Evolutionary conservation across 768 basidiomycete species (phyloP).

Genomic region (Zangia roseola): DNA sequence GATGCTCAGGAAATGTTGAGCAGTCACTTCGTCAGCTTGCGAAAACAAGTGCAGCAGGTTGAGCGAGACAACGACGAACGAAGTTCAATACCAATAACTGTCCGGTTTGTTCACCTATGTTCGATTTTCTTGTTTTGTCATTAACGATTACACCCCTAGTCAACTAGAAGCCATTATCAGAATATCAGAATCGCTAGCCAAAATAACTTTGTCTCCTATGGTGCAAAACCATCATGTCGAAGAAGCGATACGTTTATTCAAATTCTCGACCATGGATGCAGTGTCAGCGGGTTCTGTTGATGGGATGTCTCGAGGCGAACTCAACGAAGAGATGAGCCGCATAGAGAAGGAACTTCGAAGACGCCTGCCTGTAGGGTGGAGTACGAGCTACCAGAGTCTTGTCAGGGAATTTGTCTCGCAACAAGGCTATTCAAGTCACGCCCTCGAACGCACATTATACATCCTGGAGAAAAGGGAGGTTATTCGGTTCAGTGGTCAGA

Average conservation of each 20-base stretch:
- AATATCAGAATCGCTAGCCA: slow-evolving; percentile 95
- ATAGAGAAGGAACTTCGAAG: slow-evolving; percentile 87
- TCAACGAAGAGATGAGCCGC: slow-evolving; percentile 89
- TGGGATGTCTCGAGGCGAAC: slow-evolving; percentile 84
- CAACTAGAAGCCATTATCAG: slow-evolving; percentile 99
- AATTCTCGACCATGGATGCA: slow-evolving; percentile 98
- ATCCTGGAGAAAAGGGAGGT: slow-evolving; percentile 95
- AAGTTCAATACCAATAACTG: slow-evolving; percentile 96
- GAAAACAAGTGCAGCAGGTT: slow-evolving; percentile 93
- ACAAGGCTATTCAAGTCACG: slow-evolving; percentile 87
- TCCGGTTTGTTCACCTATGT: slow-evolving; percentile 63
- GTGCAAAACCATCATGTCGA: slow-evolving; percentile 95
- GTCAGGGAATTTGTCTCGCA: slow-evolving; percentile 91
- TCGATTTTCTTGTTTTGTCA: background rate
- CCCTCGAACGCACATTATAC: slow-evolving; percentile 87
- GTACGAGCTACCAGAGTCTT: slow-evolving; percentile 92
- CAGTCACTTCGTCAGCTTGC: slow-evolving; percentile 89
- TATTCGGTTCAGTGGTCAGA: slow-evolving; percentile 68
- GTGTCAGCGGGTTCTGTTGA: slow-evolving; percentile 93
- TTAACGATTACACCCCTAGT: slow-evolving; percentile 30
- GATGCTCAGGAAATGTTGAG: slow-evolving; percentile 97
- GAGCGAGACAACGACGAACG: slow-evolving; percentile 97
- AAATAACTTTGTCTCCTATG: slow-evolving; percentile 82
- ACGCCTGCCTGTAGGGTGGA: slow-evolving; percentile 91
- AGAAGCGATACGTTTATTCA: slow-evolving; percentile 97